phyloP scores from a whole-genome alignment of 768 basidiomycete genomes.

The Nidularia pulvinata region DNA sequence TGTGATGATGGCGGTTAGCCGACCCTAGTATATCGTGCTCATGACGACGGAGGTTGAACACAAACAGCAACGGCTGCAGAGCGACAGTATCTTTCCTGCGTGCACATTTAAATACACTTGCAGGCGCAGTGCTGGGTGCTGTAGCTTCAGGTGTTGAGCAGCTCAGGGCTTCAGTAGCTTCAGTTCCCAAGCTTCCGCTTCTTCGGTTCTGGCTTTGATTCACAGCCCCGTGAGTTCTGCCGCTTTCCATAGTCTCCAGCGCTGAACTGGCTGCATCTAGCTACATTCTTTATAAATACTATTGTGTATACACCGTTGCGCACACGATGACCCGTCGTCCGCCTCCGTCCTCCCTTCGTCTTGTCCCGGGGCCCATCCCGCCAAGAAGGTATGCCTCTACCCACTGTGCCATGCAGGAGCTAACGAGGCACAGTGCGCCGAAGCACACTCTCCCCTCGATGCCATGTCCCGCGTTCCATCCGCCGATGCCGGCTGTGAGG shows the following conservation, averaged over 20 bases:
- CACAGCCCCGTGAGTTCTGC: not conserved
- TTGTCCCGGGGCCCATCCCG: slow-evolving; percentile 62
- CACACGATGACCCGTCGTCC: slow-evolving; percentile 64
- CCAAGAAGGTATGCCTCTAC: slow-evolving; percentile 38
- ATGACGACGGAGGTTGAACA: too few species aligned
- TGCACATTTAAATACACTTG: too few species aligned
- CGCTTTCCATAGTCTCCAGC: not conserved
- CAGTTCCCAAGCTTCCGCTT: too few species aligned
- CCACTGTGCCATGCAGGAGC: not conserved
- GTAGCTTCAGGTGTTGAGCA: too few species aligned
- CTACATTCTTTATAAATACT: slow-evolving; percentile 2
- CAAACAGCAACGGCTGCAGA: too few species aligned
- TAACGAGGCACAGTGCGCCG: slow-evolving; percentile 31
- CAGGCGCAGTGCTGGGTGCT: too few species aligned
- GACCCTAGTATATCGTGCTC: too few species aligned
- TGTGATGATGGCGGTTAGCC: too few species aligned
- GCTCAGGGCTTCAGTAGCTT: too few species aligned
- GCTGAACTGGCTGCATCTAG: too few species aligned
- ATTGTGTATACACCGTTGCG: not conserved
- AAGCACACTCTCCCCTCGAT: slow-evolving; percentile 70
- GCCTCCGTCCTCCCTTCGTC: slow-evolving; percentile 65
- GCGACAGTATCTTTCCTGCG: too few species aligned
- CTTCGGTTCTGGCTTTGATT: not conserved
- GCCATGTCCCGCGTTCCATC: slow-evolving; percentile 52
- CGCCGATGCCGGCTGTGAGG: slow-evolving; percentile 15